Percentiles rank a stretch among this genome's conserved stretches.
phyloP scores from a whole-genome alignment of 495 filamentous ascomycete genomes.

The Podospora pseudoanserina region DNA sequence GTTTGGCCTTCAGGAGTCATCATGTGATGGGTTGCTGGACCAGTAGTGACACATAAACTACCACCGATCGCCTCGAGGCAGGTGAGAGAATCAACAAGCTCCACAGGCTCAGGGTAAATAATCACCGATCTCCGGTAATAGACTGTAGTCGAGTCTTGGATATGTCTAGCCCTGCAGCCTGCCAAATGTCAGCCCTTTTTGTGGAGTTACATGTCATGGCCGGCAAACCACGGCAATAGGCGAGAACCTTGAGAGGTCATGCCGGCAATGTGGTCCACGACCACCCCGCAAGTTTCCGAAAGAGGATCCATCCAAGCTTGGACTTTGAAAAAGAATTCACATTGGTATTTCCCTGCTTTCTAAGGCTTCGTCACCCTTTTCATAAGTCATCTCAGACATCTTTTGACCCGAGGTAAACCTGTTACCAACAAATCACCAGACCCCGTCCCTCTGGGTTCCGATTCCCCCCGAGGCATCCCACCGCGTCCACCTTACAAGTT shows the following conservation, averaged over 20 bases:
- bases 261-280: neutral
- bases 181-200: neutral
- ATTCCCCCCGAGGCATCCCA: constrained; percentile 18
- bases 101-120: neutral
- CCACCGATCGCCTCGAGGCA: too few relatives aligned
- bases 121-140: neutral
- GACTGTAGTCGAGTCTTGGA: neutral
- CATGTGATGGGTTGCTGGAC: too few relatives aligned
- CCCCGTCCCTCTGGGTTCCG: constrained; percentile 12
- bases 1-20: too few relatives aligned
- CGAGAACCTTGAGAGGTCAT: neutral
- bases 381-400: constrained; percentile 25
- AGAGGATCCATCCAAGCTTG: neutral
- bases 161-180: neutral
- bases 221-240: neutral
- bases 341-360: constrained; percentile 28
- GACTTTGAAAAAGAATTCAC: neutral
- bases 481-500: constrained; percentile 60
- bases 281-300: neutral
- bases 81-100: neutral
- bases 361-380: constrained; percentile 27
- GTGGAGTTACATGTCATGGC: neutral
- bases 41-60: too few relatives aligned
- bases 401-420: constrained; percentile 27
- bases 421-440: constrained; percentile 16